Base-by-base conservation (phyloP, 2,329 filamentous ascomycete genomes). In the Monosporascus sp. region DNA sequence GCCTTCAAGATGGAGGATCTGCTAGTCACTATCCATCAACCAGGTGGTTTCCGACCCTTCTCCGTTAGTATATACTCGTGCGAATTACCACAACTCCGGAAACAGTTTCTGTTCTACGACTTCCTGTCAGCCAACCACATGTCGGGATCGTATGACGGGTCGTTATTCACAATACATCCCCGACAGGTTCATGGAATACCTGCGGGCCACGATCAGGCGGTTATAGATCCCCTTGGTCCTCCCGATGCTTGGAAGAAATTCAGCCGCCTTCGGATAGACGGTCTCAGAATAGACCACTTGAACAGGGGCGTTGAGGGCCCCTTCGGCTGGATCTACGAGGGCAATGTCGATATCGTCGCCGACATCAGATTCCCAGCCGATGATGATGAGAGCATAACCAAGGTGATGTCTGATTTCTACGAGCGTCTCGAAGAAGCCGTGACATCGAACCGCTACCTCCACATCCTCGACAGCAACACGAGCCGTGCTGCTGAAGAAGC, bases 91-190 rank as follows among this genome's bases (percentile, higher is more conserved):
- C 88, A 94, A 63, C 75, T 99, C 47, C 84, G 94, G 50, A 97
- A 97, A 66, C 93, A 96, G 65, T 99, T 91, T 89, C 79, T 99
- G 0, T 97, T 97, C 69, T 99, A 99, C 74, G 94, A 99, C 69
- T 95, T 99, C 61, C 74, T 99, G 27, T 94, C 89, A 0, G 94
- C 94, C 18, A 97, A 90, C 65, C 93, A 94, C 70, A 96, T 97
- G 83, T 96, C 90, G 14, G 94, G 94, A 2, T 94, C 91, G 1
- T 96, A 89, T 62, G 94, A 99, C 65, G 90, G 94, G 52, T 97
- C 94, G 0, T 79, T 99, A 3, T 99, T 99, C 69, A 97, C 92
- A 0, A 96, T 99, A 47, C 94, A 99, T 68, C 94, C 93, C 5
- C 84, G 91, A 18, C 94, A 97, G 70, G 87, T 89, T 5, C 92